phyloP scores from a whole-genome alignment of 2,329 filamentous ascomycete species.

The Paracoccidioides lutzii region DNA sequence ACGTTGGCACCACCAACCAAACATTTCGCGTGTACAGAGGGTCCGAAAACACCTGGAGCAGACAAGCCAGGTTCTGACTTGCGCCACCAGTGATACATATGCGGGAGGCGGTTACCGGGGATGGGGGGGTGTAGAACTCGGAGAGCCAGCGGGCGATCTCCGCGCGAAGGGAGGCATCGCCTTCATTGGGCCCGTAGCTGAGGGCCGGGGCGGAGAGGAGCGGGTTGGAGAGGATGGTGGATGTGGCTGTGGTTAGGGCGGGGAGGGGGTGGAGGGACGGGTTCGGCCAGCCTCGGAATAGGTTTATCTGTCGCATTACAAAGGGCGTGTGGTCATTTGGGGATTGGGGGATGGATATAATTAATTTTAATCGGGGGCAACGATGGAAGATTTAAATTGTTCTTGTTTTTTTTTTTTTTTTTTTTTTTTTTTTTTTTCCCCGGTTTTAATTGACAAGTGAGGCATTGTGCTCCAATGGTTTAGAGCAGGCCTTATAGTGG shows the following conservation, averaged over 20 bases:
- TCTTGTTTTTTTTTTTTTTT: too few species aligned
- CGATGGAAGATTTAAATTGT: too few species aligned
- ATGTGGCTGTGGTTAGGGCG: slow-evolving; percentile 48
- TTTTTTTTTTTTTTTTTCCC: too few species aligned
- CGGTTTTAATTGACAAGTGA: too few species aligned
- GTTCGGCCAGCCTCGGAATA: slow-evolving; percentile 37
- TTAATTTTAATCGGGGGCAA: too few species aligned
- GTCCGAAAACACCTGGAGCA: slow-evolving; percentile 71
- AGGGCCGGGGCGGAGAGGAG: slow-evolving; percentile 50
- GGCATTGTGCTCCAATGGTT: too few species aligned
- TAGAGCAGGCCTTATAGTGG: too few species aligned
- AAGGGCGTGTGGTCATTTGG: too few species aligned
- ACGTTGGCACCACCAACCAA: slow-evolving; percentile 72
- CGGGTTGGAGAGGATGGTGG: slow-evolving; percentile 48
- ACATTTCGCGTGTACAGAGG: slow-evolving; percentile 59
- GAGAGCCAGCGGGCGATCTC: slow-evolving; percentile 24
- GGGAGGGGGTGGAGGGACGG: slow-evolving; percentile 51
- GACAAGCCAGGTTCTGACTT: slow-evolving; percentile 64
- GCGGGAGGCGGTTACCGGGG: not conserved
- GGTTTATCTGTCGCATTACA: slow-evolving; percentile 22
- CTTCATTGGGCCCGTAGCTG: slow-evolving; percentile 66
- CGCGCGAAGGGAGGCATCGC: slow-evolving; percentile 53
- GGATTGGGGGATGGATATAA: too few species aligned
- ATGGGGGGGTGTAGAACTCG: slow-evolving; percentile 13
- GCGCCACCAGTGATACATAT: slow-evolving; percentile 71